Evolutionary conservation across 345 rosid species (phyloP).

Genomic region (Brassica cretica): DNA sequence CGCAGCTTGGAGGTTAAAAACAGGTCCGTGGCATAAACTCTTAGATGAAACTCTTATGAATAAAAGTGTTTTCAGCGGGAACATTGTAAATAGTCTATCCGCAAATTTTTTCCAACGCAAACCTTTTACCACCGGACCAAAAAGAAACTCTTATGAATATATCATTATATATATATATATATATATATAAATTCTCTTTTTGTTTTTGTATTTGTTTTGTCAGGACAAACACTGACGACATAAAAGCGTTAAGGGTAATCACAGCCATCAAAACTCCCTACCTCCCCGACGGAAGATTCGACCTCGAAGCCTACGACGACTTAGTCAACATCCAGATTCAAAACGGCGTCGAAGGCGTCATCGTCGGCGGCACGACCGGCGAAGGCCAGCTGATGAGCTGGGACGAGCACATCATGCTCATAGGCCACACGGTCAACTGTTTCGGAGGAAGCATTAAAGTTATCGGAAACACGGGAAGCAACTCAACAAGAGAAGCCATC

Average conservation of each 20-base stretch:
- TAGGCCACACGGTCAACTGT: constrained; percentile 84
- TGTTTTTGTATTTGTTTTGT: background rate
- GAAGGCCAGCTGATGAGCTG: constrained; percentile 97
- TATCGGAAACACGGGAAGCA: constrained; percentile 90
- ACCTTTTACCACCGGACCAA: too few species aligned
- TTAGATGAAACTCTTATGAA: background rate
- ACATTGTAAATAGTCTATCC: too few species aligned
- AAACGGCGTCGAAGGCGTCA: constrained; percentile 75
- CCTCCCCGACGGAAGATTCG: constrained; percentile 87
- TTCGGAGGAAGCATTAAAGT: constrained; percentile 80
- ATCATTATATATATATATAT: background rate
- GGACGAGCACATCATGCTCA: constrained; percentile 97
- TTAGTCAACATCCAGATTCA: constrained; percentile 71
- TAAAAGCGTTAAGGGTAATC: constrained; percentile 69
- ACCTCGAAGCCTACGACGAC: constrained; percentile 86
- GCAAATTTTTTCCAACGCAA: too few species aligned
- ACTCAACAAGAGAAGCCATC: constrained; percentile 87
- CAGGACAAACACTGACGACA: constrained; percentile 81
- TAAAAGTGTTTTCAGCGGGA: too few species aligned
- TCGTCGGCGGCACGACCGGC: constrained; percentile 93
- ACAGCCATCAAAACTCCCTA: constrained; percentile 96
- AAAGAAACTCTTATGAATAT: background rate
- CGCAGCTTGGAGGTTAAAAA: constrained; percentile 81
- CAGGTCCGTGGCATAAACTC: constrained; percentile 42
- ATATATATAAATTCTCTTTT: background rate